These are phyloP conservation scores for Magnolia sinica DNA, from an alignment of 164 flowering plant species.

Conservation along the genomic window DNA sequence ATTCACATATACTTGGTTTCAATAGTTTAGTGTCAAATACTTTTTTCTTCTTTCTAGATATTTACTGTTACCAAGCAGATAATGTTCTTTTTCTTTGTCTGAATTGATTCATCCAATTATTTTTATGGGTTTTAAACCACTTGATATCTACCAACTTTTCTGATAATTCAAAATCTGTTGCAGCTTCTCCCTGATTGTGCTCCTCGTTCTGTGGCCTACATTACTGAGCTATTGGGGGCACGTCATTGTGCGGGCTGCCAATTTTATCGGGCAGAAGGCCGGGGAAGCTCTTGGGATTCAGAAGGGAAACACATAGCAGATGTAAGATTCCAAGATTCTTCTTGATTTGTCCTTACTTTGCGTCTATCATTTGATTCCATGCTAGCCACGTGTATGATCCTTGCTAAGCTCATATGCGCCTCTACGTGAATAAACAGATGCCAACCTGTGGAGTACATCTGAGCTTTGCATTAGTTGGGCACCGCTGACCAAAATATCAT, in stretches of 20 bases:
- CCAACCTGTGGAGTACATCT: not conserved
- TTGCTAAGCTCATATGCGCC: too few relatives aligned
- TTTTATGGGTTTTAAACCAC: not conserved
- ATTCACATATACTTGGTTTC: too few relatives aligned
- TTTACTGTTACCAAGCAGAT: not conserved
- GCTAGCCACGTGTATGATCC: too few relatives aligned
- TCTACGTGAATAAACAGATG: not conserved
- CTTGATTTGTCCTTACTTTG: not conserved
- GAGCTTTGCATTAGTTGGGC: too few relatives aligned
- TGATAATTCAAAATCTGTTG: conserved; percentile 18
- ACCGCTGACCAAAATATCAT: too few relatives aligned
- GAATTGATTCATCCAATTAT: not conserved
- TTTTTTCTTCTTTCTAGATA: not conserved
- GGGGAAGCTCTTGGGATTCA: conserved; percentile 76
- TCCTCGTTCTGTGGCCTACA: conserved; percentile 75
- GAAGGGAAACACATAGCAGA: conserved; percentile 78
- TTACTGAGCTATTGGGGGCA: conserved; percentile 60
- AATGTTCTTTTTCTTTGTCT: not conserved
- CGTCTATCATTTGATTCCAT: not conserved
- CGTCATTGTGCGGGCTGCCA: conserved; percentile 94
- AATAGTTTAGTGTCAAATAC: too few relatives aligned
- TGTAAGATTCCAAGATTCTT: conserved; percentile 37
- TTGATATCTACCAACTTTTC: not conserved
- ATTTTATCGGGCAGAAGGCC: conserved; percentile 85
- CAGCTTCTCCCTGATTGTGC: conserved; percentile 94